Base-by-base conservation (phyloP, 1,139 yeast species). In the Suhomyces coccinellae region DNA sequence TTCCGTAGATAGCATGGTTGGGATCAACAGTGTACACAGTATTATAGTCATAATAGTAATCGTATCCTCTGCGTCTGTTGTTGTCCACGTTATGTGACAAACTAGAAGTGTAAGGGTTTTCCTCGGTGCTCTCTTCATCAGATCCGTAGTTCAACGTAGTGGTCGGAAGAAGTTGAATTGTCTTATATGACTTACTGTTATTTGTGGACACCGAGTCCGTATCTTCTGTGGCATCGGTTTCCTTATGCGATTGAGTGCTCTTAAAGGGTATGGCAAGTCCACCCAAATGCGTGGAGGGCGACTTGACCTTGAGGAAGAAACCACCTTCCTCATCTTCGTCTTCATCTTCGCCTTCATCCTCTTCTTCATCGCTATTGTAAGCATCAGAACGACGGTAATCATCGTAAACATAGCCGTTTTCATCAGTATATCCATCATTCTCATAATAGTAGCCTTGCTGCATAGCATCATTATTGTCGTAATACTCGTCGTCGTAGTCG, bases 1-100 rank as follows among this genome's bases (percentile, higher is more conserved):
- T 54, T 1, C 73, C 73, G 51, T 66, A 71, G 11, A 71, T 63
- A 4, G 75, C 68, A 48, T 79, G 78, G 49, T 77, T 69, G 16
- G 80, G 79, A 53, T 80, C 82, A 32, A 73, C 77, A 4, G 82
- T 77, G 59, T 86, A 88, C 16, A 89, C 97, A 1, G 93, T 79
- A 60, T 87, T 88, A 65, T 89, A 89, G 66, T 90, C 96, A 62
- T 90, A 90, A 61, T 84, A 83, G 68, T 87, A 86, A 61, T 86
- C 90, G 59, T 83, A 84, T 40, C 96, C 93, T 65, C 95, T 77
- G 49, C 71, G 68, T 34, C 67, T 64, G 51, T 81, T 77, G 48
- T 87, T 82, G 56, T 82, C 80, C 31, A 86, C 84, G 62, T 86
- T 85, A 65, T 87, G 95, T 4, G 91, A 83, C 50, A 84, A 74